Evolutionary conservation across 768 basidiomycete species (phyloP).

Genomic region (Piloderma croceum): DNA sequence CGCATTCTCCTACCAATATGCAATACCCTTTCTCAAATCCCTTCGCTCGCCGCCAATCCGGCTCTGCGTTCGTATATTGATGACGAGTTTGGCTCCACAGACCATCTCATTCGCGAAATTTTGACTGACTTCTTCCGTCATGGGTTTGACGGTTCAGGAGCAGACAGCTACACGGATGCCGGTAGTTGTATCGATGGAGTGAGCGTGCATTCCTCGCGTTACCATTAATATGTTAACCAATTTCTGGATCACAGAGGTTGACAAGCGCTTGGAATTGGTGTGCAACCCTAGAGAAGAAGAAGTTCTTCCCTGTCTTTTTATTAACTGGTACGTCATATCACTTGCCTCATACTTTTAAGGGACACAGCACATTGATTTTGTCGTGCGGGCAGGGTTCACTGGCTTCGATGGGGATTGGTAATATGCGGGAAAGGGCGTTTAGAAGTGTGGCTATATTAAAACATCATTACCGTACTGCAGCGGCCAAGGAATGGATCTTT

Average conservation of each 20-base stretch:
- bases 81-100: conserved; percentile 73
- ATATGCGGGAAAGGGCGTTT: no score
- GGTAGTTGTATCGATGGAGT: conserved; percentile 49
- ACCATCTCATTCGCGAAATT: conserved; percentile 64
- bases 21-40: conserved; percentile 72
- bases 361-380: not conserved
- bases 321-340: conserved; percentile 46
- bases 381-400: conserved; percentile 52
- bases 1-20: conserved; percentile 85
- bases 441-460: no score
- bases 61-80: conserved; percentile 73
- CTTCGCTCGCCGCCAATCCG: conserved; percentile 58
- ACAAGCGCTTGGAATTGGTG: conserved; percentile 96
- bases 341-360: not conserved
- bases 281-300: conserved; percentile 77
- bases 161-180: conserved; percentile 86
- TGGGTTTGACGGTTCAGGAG: conserved; percentile 87
- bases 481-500: no score
- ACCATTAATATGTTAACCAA: no score
- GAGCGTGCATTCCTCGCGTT: no score
- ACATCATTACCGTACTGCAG: no score
- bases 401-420: conserved; percentile 88
- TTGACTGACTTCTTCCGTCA: conserved; percentile 82
- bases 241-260: no score
- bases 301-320: conserved; percentile 75